Base-by-base conservation (phyloP, 2,329 filamentous ascomycete species). In the Scedosporium minutisporum region DNA sequence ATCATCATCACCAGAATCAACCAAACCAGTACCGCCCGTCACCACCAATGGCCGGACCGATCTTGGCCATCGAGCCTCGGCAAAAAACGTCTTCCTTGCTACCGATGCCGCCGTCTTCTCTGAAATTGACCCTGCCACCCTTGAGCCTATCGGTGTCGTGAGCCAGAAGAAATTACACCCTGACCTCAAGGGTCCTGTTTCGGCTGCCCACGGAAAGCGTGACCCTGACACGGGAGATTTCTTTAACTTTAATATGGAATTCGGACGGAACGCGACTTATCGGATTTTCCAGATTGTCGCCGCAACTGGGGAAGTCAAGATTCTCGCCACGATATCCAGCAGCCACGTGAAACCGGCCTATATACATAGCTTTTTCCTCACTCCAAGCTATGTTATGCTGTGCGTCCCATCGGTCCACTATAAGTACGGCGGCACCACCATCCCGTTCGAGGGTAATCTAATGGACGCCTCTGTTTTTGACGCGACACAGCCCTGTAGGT, bases 351-450 rank as follows among this genome's bases (percentile, higher is more conserved):
- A 75, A 1, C 76, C 88, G 0, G 87, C 89, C 0, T 96, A 95
- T 68, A 84, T 96, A n/a, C 91, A 96, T 74, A 93, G 90, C 7
- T 81, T 93, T 68, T 91, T 91, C 68, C 73, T 96, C 27, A 88
- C 89, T 0, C 75, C 84, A 16, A 84, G 86, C 67, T 89, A 87
- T 68, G 84, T 93, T 1, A 75, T 95, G 0, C 76, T 96, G 4
- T 92, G 88, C 69, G 75, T 95, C 1, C 92, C 89, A 68, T 85
- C 84, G 16, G 80, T 87, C 0, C 85, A 87, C 65, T 79, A 86
- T 48, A 79, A 75, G 1, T 77, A 75, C 67, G 76, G 74, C 9
- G 90, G 90, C 0, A 64, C 87, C 1, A 81, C 79, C 14, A 78
- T 91, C 9, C 70, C 87, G 0, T 89, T 84, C 79, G 76, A 87